Base-by-base conservation (phyloP, 192 early-diverging fungal genomes). In the Coemansia pectinata region DNA sequence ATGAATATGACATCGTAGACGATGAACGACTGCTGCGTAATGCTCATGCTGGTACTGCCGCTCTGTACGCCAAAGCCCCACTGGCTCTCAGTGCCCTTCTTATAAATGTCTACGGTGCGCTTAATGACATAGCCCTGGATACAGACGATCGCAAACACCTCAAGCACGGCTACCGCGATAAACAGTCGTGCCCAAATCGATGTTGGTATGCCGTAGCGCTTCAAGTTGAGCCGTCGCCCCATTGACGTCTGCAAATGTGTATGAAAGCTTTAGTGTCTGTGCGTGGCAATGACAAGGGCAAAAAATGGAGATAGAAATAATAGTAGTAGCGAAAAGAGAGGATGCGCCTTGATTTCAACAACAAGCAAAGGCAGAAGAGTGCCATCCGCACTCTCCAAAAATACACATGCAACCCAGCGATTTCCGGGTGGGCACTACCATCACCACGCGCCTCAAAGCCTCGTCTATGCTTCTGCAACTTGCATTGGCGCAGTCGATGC, bases 1-100 rank as follows among this genome's bases (percentile, higher is more conserved):
- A 94, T 93, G 71, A 95, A 97, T 36, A 97, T 86, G 4, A 91
- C 85, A 79, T 94, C 87, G 78, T 98, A 98, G 21, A 95, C 93
- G 67, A 85, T 77, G 50, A 85, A 82, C 57, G 79, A 79, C 42
- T 78, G 74, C 19, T 84, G 74, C 45, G 82, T 79, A 40, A 84
- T 84, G 23, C 77, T 68, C 71, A 84, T 77, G 36, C 65, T 75
- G 33, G 67, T 66, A 76, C 55, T 78, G 33, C 45, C 62, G 66
- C 60, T 78, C 36, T 74, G 81, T 21, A 79, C 47, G 36, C 77
- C 76, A 65, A 79, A 78, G 15, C 81, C 81, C 81, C 81, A 84
- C 64, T 73, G 77, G 58, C 77, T 79, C 68, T 84, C 77, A 2
- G 67, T 76, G 45, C 81, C 77, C 65, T 77, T 76, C 59, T 79